A percentile compares a stretch with the other conserved stretches of the same genome.
Evolutionary conservation across 1,139 yeast genomes (phyloP).

Genomic region (Zhuliangozyma parablackwelliae): DNA sequence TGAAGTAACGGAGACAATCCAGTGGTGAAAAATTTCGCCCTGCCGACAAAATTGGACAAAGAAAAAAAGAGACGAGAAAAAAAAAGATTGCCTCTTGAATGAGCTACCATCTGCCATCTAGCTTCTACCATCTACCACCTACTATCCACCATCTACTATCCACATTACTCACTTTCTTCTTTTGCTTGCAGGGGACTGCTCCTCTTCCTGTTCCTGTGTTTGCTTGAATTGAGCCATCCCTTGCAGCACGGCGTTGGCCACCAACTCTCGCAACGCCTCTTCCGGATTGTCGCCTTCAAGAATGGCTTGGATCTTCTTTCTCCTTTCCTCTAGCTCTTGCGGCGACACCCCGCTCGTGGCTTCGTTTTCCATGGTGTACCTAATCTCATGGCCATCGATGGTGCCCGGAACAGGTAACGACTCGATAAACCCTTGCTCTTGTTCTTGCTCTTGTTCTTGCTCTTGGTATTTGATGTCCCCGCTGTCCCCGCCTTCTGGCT

Average conservation of each 20-base stretch:
- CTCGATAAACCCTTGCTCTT: slow-evolving; percentile 14
- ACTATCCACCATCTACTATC: too few relatives aligned
- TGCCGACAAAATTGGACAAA: too few relatives aligned
- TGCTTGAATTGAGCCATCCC: slow-evolving; percentile 31
- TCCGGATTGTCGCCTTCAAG: slow-evolving; percentile 75
- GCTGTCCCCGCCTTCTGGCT: slow-evolving; percentile 10
- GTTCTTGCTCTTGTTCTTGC: too few relatives aligned
- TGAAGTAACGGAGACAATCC: too few relatives aligned
- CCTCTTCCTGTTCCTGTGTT: too few relatives aligned
- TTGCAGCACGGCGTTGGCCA: slow-evolving; percentile 60
- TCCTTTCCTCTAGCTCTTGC: slow-evolving; percentile 47
- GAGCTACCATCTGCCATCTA: too few relatives aligned
- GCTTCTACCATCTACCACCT: too few relatives aligned
- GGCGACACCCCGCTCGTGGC: slow-evolving; percentile 15
- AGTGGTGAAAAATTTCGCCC: too few relatives aligned
- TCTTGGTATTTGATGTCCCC: slow-evolving; percentile 3
- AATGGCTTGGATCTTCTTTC: slow-evolving; percentile 64
- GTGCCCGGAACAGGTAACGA: slow-evolving; percentile 46
- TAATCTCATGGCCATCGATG: slow-evolving; percentile 50
- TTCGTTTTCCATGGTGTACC: slow-evolving; percentile 52
- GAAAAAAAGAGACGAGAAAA: too few relatives aligned
- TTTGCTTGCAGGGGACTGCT: slow-evolving; percentile 11
- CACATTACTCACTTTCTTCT: too few relatives aligned
- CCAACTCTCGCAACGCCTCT: slow-evolving; percentile 66
- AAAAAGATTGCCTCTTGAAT: too few relatives aligned